Base-by-base conservation (phyloP, 495 filamentous ascomycete genomes). In the Neurospora sp. region DNA sequence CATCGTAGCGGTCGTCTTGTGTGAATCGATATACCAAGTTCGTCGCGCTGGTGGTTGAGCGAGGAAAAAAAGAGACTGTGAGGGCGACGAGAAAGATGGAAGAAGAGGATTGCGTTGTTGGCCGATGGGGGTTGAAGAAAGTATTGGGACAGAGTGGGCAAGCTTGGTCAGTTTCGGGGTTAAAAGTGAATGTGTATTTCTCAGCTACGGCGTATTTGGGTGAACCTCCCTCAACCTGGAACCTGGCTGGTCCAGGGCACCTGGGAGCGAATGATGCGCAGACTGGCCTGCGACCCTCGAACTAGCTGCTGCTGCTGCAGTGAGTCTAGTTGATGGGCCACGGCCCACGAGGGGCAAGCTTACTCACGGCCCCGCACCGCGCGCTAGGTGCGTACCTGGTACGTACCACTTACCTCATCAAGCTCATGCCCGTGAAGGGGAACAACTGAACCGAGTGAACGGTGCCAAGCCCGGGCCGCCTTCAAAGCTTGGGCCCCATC, bases 1-100 rank as follows among this genome's bases (percentile, higher is more conserved):
- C 83, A 85, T 85, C 79, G 76, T 83, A 79, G 79, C 74, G 69
- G 70, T 68, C 72, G 71, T 53, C 37, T 72, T 27, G 48, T 70
- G n/a, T 73, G 69, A 70, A 69, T 65, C 65, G 38, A 69, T 45
- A 70, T 22, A 9, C 20, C 53, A 27, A 65, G 14, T 35, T 35
- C 53, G 53, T 65, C 53, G 53, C 27, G 53, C 35, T 65, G 53
- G 53, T 65, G 53, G 27, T 65, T 65, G 53, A 9, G 53, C 53
- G 53, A 65, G 53, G 53, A 40, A 40, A 40, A 35, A 44, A 69
- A 68, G 20, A 69, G 44, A 41, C 35, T 41, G 31, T 39, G 44
- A 69, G 61, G 65, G 39, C 48, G 38, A 69, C 38, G 40, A 69
- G 71, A 69, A 61, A 35, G 44, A 45, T 74, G 71, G 12, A 71